Evolutionary conservation across 2,329 filamentous ascomycete species (phyloP).

Genomic region (Cercospora janseana): DNA sequence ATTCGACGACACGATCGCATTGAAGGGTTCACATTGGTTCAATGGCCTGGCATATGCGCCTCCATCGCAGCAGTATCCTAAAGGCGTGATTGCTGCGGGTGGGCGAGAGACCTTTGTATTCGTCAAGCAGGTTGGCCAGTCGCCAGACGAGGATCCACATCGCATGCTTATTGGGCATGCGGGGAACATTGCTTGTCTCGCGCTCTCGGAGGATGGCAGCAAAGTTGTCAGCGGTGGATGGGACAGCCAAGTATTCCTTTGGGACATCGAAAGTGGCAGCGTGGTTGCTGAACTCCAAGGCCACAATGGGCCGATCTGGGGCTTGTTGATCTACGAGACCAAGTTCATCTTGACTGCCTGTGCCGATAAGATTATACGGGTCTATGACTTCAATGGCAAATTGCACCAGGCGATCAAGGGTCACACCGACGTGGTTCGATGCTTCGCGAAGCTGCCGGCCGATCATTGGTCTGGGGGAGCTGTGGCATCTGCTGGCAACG

Average conservation of each 20-base stretch:
- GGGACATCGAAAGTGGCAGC: slow-evolving; percentile 85
- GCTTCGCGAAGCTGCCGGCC: slow-evolving; percentile 75
- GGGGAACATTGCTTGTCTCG: slow-evolving; percentile 83
- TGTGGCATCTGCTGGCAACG: slow-evolving; percentile 94
- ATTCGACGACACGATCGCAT: slow-evolving; percentile 76
- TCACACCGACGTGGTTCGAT: slow-evolving; percentile 79
- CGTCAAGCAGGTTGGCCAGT: slow-evolving; percentile 68
- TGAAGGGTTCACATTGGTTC: slow-evolving; percentile 79
- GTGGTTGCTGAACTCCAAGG: slow-evolving; percentile 68
- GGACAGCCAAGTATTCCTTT: slow-evolving; percentile 85
- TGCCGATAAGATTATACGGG: slow-evolving; percentile 83
- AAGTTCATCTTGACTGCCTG: slow-evolving; percentile 76
- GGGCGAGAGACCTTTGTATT: slow-evolving; percentile 93
- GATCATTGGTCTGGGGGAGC: slow-evolving; percentile 78
- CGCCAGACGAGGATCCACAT: slow-evolving; percentile 73
- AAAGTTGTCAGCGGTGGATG: slow-evolving; percentile 89
- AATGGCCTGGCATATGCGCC: slow-evolving; percentile 78
- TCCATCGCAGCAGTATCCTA: slow-evolving; percentile 64
- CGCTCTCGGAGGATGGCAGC: slow-evolving; percentile 68
- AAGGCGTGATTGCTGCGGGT: slow-evolving; percentile 81
- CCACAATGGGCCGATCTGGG: slow-evolving; percentile 83
- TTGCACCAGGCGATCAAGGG: slow-evolving; percentile 65
- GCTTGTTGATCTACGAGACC: slow-evolving; percentile 79
- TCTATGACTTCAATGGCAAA: slow-evolving; percentile 68
- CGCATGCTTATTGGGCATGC: slow-evolving; percentile 81